Base-by-base conservation (phyloP, 1,284 basidiomycete genomes). In the Exobasidium cylindrosporum region DNA sequence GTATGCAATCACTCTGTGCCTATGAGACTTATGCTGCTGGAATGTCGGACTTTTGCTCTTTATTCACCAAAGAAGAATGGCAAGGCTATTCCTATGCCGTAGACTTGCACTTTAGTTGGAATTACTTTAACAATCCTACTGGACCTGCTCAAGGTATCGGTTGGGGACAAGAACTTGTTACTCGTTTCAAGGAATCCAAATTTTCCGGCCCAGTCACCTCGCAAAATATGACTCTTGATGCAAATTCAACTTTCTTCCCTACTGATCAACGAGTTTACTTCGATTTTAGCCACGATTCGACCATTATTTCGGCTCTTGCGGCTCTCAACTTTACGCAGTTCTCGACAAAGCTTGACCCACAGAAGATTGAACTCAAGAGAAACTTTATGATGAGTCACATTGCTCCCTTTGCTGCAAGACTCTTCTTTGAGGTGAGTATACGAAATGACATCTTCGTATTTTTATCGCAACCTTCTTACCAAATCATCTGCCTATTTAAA, bases 11-110 rank as follows among this genome's bases (percentile, higher is more conserved):
- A 26, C 56, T 89, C 80, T 78, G 76, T 52, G 66, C 71, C n/a
- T 73, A 72, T 66, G 74, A 78, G 58, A 76, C 71, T 14, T 66
- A 60, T 2, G 67, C 67, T 13, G 54, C 72, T 1, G 76, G 74
- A 26, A 72, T 68, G 49, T 69, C 67, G 23, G 45, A 73, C 60
- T 97, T 95, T 82, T 97, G 93, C 72, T 85, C 86, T 60, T 83
- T 96, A 0, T 96, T 96, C 82, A 92, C 90, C 0, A 84, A 89
- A 76, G 87, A 90, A 52, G 92, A 96, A 79, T 92, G 91, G 88
- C 85, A 89, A 69, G 90, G 90, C 5, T 94, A 91, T 54, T 68
- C 74, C 55, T 76, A 74, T 78, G 86, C 90, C 76, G 91, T 93
- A 58, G 69, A 72, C 24, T 63, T 77, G 10, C 69, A 68, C 6